phyloP scores from a whole-genome alignment of 1,284 basidiomycete genomes.

The Amylostereum areolatum region DNA sequence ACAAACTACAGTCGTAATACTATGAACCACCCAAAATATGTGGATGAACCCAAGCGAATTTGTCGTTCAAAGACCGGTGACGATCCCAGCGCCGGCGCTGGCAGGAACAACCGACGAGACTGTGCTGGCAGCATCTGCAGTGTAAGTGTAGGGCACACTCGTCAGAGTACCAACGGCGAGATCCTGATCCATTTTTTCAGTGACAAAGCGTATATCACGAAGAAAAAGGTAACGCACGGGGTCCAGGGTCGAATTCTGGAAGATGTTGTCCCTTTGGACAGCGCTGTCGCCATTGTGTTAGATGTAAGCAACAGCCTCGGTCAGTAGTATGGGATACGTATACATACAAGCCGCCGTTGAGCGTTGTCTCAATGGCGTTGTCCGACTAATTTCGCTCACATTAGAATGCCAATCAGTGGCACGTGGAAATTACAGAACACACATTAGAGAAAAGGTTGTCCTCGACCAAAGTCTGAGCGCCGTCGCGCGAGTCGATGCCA shows the following conservation, averaged over 20 bases:
- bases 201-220: background rate
- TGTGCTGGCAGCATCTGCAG: background rate
- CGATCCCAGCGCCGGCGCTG: background rate
- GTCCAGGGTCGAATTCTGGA: slow-evolving; percentile 16
- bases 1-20: too few relatives aligned
- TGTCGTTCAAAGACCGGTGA: background rate
- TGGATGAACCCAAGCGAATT: too few relatives aligned
- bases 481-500: slow-evolving; percentile 18
- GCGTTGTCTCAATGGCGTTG: slow-evolving; percentile 16
- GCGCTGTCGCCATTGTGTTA: slow-evolving; percentile 8
- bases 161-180: slow-evolving; percentile 15
- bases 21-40: too few relatives aligned
- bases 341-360: slow-evolving; percentile 11
- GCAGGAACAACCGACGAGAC: background rate
- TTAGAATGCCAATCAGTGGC: background rate
- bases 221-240: slow-evolving; percentile 1
- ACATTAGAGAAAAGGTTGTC: slow-evolving; percentile 19
- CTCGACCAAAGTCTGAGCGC: slow-evolving; percentile 20
- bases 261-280: slow-evolving; percentile 17
- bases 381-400: background rate
- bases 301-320: background rate
- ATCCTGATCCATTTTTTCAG: background rate
- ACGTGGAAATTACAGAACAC: background rate
- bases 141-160: slow-evolving; percentile 8
- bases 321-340: background rate